Base-by-base conservation (phyloP, 345 rosid genomes). In the Leavenworthia alabamica region DNA sequence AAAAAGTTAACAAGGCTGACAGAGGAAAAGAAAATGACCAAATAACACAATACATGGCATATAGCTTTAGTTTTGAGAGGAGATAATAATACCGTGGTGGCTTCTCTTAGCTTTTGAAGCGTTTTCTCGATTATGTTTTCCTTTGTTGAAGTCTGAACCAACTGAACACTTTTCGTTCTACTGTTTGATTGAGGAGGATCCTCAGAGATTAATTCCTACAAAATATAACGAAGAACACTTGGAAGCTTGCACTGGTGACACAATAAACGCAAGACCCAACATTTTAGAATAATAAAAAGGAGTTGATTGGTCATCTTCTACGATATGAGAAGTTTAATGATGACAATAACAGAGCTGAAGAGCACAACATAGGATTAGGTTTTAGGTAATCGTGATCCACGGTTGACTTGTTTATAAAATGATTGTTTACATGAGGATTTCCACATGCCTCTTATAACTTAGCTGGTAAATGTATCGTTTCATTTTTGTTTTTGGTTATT, bases 51-150 rank as follows among this genome's bases (percentile, higher is more conserved):
- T 60, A 33, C 46, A 45, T 1, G 23, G 15, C 9, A 48, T 54
- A 12, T 36, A 47, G 37, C 26, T 24, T 26, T 47, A 40, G 47
- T 35, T 26, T 52, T 9, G 7, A 45, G 16, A 40, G 49, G 36
- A 70, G 66, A 68, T 36, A 51, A 50, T 32, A 77, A 65, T 89
- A 93, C 99, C 94, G 79, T 85, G 80, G 86, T 77, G 36, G 96
- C 72, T 74, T 82, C 83, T 77, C 83, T 93, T 51, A 89, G 87
- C 78, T 89, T 93, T 62, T 64, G 95, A 60, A 93, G 49, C 12
- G 92, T 81, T 67, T 75, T 93, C 71, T 74, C 87, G 35, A 93
- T 80, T 42, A 89, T 62, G 72, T 66, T 80, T 52, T 75, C 90
- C 58, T 66, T 87, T 79, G 73, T 93, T 70, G 75, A 68, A 68